Base-by-base conservation (phyloP, 1,139 yeast genomes). In the Candida gigantensis region DNA sequence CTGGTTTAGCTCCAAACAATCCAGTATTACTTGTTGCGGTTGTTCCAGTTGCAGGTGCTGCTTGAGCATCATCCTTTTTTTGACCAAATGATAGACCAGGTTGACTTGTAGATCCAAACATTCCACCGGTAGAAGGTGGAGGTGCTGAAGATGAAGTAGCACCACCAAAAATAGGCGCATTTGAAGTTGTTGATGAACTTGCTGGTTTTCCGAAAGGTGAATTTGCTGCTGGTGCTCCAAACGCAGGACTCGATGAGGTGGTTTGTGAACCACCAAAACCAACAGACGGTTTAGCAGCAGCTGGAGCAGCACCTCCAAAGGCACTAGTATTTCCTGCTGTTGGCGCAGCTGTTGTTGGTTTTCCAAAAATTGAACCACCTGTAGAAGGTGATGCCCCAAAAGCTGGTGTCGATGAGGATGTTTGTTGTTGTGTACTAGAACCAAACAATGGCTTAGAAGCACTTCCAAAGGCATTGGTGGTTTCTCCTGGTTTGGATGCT, bases 41-140 rank as follows among this genome's bases (percentile, higher is more conserved):
- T 7, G 28, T 13, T 43, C 30, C 30, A 19, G 31, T 6, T 2
- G 33, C 35, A 24, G 34, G 8, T 10, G 51, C 7, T 2, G 33
- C 35, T 19, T 32, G 8, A 9, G 51, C 50, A 13, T 40, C 47
- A 5, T 52, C 50, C 51, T 40, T 45, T 30, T 43, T 47, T 16
- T 50, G 39, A 6, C 56, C 56, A 29, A 49, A 50, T 13, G 44
- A 35, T 14, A 40, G 33, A 24, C 49, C 41, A 11, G 47, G 42
- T 17, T 30, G 28, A 12, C 42, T 52, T 9, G 51, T 55, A 9
- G 58, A 36, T 30, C 64, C 59, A 45, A 65, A 63, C 18, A 46
- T 40, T 9, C 36, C 36, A 24, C 51, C 51, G 24, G 34, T 39
- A 17, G 26, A 40, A 29, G 39, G 30, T 18, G 19, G 7, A 18